These are phyloP conservation scores for Rhynchosporium agropyri DNA, from an alignment of 2,329 filamentous ascomycete species.

Conservation along the genomic window DNA sequence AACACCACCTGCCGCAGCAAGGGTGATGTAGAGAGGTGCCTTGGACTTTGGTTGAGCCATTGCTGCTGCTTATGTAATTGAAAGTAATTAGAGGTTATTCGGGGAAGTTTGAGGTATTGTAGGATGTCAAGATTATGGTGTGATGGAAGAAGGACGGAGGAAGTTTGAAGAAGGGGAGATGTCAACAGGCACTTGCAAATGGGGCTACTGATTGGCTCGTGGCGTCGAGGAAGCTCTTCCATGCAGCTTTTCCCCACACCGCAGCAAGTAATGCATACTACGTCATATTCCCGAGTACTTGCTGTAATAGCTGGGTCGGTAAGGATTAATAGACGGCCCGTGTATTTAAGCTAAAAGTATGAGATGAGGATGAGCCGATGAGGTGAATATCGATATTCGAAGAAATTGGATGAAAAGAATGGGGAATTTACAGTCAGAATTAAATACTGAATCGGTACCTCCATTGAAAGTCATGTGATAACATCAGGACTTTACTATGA, in stretches of 20 bases:
- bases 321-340: conserved; percentile 11
- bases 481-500: too few species aligned
- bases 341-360: background rate
- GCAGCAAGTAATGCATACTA: conserved; percentile 18
- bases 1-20: conserved; percentile 65
- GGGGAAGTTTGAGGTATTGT: conserved; percentile 1
- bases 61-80: conserved; percentile 26
- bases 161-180: conserved; percentile 11
- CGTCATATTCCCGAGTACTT: conserved; percentile 16
- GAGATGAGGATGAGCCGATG: background rate
- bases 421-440: too few species aligned
- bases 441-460: too few species aligned
- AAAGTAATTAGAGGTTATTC: conserved; percentile 6
- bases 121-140: conserved; percentile 2
- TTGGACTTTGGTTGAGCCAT: conserved; percentile 45
- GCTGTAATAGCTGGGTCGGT: too few species aligned
- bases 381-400: too few species aligned
- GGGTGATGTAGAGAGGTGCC: conserved; percentile 53
- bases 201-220: conserved; percentile 24
- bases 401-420: too few species aligned
- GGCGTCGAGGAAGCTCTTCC: conserved; percentile 11
- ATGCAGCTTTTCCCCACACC: conserved; percentile 19
- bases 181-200: conserved; percentile 16
- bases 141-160: conserved; percentile 2
- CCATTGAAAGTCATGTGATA: too few species aligned